Evolutionary conservation across 1,284 basidiomycete genomes (phyloP).

Genomic region (Apiotrichum gracile): DNA sequence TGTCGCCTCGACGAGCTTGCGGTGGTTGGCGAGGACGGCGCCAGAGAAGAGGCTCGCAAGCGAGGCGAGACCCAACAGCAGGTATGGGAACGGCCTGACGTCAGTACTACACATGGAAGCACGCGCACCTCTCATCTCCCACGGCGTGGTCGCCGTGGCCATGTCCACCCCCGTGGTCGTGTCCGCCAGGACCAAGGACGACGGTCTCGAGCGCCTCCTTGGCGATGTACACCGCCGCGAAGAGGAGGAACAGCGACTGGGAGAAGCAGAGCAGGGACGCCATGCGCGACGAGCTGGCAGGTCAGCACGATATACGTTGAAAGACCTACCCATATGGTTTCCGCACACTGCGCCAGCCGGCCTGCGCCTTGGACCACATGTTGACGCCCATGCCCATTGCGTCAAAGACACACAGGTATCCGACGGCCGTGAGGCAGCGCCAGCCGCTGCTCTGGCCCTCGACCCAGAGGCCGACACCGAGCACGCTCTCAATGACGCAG

Average conservation of each 20-base stretch:
- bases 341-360: slow-evolving; percentile 41
- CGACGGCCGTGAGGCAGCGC: slow-evolving; percentile 78
- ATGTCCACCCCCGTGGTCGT: slow-evolving; percentile 38
- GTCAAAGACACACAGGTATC: slow-evolving; percentile 95
- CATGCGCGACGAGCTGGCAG: slow-evolving; percentile 61
- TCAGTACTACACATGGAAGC: slow-evolving; percentile 18
- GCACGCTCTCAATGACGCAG: slow-evolving; percentile 48
- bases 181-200: slow-evolving; percentile 54
- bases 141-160: slow-evolving; percentile 17
- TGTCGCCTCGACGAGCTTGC: slow-evolving; percentile 56
- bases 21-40: slow-evolving; percentile 60
- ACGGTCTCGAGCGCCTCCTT: slow-evolving; percentile 87
- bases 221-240: slow-evolving; percentile 83
- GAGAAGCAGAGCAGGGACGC: slow-evolving; percentile 77
- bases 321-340: slow-evolving; percentile 64
- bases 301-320: neutral
- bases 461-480: slow-evolving; percentile 69
- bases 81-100: slow-evolving; percentile 51
- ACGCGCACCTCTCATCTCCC: slow-evolving; percentile 5
- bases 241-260: slow-evolving; percentile 82
- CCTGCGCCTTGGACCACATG: slow-evolving; percentile 50
- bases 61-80: slow-evolving; percentile 56
- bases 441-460: slow-evolving; percentile 85
- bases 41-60: slow-evolving; percentile 49
- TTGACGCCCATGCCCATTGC: slow-evolving; percentile 67